A percentile compares a stretch with the other conserved stretches of the same genome.
Evolutionary conservation across 1,284 basidiomycete species (phyloP).

Genomic region (Sporisorium sorghi): DNA sequence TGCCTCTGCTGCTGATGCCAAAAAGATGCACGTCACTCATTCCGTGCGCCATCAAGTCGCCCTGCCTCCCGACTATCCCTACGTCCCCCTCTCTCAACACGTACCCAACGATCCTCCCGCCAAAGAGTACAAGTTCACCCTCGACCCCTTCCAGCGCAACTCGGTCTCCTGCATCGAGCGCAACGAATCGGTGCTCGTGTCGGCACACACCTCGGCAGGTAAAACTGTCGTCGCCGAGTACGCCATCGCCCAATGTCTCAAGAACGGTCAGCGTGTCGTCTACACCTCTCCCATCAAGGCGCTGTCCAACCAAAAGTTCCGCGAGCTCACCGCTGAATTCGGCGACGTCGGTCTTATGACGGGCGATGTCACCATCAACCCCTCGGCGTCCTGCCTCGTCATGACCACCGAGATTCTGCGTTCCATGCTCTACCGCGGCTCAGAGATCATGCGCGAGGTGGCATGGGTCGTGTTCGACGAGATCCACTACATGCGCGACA

Average conservation of each 20-base stretch:
- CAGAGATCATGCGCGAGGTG: conserved; percentile 99
- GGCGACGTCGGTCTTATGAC: conserved; percentile 99
- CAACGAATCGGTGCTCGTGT: conserved; percentile 96
- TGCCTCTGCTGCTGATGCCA: conserved; percentile 22
- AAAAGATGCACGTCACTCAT: conserved; percentile 62
- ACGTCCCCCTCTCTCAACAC: conserved; percentile 90
- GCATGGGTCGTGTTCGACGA: conserved; percentile 99
- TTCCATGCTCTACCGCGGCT: conserved; percentile 98
- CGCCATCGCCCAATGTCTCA: conserved; percentile 95
- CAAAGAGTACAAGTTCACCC: conserved; percentile 91
- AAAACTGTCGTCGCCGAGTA: conserved; percentile 99
- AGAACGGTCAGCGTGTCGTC: conserved; percentile 92
- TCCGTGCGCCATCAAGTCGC: conserved; percentile 91
- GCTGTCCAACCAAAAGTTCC: conserved; percentile 97
- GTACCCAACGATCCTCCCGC: conserved; percentile 90
- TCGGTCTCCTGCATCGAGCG: conserved; percentile 94
- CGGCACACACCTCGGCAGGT: conserved; percentile 97
- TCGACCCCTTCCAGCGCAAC: conserved; percentile 97
- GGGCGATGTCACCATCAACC: conserved; percentile 99
- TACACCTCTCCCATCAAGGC: conserved; percentile 99
- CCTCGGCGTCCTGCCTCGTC: conserved; percentile 93
- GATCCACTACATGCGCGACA: conserved; percentile 99
- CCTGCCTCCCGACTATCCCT: conserved; percentile 90
- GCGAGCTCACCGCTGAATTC: conserved; percentile 96
- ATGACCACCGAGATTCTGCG: conserved; percentile 99